These are phyloP conservation scores for Phytophthora pini DNA, from an alignment of 352 stramenopile genomes.

Conservation along the genomic window DNA sequence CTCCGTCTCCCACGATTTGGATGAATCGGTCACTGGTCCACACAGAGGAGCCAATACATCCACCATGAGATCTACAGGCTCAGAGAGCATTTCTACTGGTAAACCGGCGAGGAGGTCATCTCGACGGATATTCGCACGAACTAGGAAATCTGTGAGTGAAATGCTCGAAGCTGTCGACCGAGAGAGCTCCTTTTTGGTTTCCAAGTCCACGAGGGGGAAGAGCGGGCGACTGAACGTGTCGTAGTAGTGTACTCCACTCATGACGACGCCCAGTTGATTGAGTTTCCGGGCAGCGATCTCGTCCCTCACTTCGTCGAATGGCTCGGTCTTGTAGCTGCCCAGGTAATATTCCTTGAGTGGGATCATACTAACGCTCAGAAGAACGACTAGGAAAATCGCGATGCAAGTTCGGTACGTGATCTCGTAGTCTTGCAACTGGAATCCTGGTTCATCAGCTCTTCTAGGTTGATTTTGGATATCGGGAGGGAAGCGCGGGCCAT, in stretches of 20 bases:
- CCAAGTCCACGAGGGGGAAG: conserved; percentile 36
- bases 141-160: conserved; percentile 43
- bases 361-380: conserved; percentile 29
- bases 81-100: conserved; percentile 20
- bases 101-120: conserved; percentile 31
- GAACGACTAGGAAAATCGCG: conserved; percentile 23
- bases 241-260: conserved; percentile 43
- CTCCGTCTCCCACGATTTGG: conserved; percentile 23
- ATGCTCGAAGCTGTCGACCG: conserved; percentile 17
- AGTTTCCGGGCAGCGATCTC: conserved; percentile 40
- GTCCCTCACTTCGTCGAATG: conserved; percentile 50
- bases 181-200: conserved; percentile 18
- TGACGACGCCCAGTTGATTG: conserved; percentile 37
- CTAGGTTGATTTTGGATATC: conserved; percentile 2
- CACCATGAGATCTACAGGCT: conserved; percentile 42
- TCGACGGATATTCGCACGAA: conserved; percentile 38
- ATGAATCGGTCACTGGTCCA: conserved; percentile 15
- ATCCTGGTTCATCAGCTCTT: not conserved
- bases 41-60: conserved; percentile 45
- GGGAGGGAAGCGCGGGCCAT: conserved; percentile 14
- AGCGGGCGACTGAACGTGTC: conserved; percentile 38
- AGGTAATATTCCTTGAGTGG: conserved; percentile 55
- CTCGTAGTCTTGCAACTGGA: conserved; percentile 22
- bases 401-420: conserved; percentile 34
- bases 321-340: conserved; percentile 46